phyloP scores from a whole-genome alignment of 768 basidiomycete genomes.

The Fistulinella prunicolor region DNA sequence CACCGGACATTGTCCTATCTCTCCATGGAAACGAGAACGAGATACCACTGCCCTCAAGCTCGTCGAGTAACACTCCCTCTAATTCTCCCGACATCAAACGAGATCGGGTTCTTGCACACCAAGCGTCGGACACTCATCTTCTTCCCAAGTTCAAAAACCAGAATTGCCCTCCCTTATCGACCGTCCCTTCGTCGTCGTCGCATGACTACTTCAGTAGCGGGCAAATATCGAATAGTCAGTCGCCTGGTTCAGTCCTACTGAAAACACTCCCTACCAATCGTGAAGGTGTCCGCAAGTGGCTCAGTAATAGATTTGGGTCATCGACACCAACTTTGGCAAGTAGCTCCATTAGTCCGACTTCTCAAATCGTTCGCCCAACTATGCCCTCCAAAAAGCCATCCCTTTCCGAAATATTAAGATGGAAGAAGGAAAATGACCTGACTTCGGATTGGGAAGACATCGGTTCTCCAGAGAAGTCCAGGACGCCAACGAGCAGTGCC shows the following conservation, averaged over 20 bases:
- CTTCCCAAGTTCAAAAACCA: slow-evolving; percentile 48
- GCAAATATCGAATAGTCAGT: slow-evolving; percentile 28
- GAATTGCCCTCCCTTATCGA: slow-evolving; percentile 40
- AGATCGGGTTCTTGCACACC: slow-evolving; percentile 65
- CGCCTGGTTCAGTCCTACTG: slow-evolving; percentile 36
- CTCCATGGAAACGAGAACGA: slow-evolving; percentile 45
- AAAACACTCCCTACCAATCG: slow-evolving; percentile 65
- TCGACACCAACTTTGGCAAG: slow-evolving; percentile 39
- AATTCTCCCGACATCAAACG: slow-evolving; percentile 50
- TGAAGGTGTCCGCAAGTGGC: slow-evolving; percentile 79
- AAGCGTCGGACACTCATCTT: slow-evolving; percentile 67
- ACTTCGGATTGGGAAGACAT: slow-evolving; percentile 67
- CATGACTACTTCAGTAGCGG: slow-evolving; percentile 48
- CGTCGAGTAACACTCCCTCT: slow-evolving; percentile 49
- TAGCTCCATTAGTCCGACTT: slow-evolving; percentile 34
- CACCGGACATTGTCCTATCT: slow-evolving; percentile 45
- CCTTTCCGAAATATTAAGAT: slow-evolving; percentile 60
- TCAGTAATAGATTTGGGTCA: slow-evolving; percentile 56
- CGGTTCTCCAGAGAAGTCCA: slow-evolving; percentile 40
- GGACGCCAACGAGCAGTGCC: slow-evolving; percentile 47
- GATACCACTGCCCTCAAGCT: slow-evolving; percentile 41
- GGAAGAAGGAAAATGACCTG: slow-evolving; percentile 54
- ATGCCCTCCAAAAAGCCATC: slow-evolving; percentile 59
- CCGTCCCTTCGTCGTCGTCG: slow-evolving; percentile 45
- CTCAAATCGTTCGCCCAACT: slow-evolving; percentile 33